Conservation (phyloP, 192 early-diverging fungal genomes). For the Umbelopsis ramanniana region DNA sequence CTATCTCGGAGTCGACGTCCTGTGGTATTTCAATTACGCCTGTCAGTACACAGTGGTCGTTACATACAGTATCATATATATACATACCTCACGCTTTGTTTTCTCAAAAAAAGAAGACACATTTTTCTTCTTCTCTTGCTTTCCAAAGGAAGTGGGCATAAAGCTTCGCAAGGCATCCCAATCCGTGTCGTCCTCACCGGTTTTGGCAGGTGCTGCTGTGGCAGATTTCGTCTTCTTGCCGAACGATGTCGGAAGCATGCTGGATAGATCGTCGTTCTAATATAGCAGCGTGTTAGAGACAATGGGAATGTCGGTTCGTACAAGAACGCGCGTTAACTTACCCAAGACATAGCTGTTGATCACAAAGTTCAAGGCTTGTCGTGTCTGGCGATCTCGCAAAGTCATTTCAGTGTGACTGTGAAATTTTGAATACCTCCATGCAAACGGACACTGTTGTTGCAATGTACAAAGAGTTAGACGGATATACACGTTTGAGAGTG, state of each 20-base stretch:
- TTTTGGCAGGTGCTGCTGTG: conserved; percentile 27
- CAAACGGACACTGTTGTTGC: not conserved
- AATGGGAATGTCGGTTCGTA: no score
- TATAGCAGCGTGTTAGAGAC: not conserved
- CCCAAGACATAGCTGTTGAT: not conserved
- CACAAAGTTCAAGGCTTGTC: not conserved
- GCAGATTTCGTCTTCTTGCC: conserved; percentile 36
- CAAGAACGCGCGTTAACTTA: not conserved
- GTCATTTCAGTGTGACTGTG: no score
- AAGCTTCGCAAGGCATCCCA: conserved; percentile 48
- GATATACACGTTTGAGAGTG: not conserved
- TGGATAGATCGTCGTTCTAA: conserved; percentile 54
- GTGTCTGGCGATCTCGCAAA: no score
- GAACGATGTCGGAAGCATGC: conserved; percentile 50
- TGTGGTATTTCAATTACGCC: not conserved
- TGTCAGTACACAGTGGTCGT: not conserved
- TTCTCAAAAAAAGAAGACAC: conserved; percentile 32
- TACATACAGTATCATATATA: no score
- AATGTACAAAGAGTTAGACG: not conserved
- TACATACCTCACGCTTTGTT: conserved; percentile 41
- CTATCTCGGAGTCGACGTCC: not conserved
- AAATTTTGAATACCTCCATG: not conserved
- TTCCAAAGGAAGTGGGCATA: conserved; percentile 59
- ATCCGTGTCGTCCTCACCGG: conserved; percentile 31
- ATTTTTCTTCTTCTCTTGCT: conserved; percentile 40